These are phyloP conservation scores for Backusella morwellensis DNA, from an alignment of 192 early-diverging fungal genomes.

Conservation along the genomic window DNA sequence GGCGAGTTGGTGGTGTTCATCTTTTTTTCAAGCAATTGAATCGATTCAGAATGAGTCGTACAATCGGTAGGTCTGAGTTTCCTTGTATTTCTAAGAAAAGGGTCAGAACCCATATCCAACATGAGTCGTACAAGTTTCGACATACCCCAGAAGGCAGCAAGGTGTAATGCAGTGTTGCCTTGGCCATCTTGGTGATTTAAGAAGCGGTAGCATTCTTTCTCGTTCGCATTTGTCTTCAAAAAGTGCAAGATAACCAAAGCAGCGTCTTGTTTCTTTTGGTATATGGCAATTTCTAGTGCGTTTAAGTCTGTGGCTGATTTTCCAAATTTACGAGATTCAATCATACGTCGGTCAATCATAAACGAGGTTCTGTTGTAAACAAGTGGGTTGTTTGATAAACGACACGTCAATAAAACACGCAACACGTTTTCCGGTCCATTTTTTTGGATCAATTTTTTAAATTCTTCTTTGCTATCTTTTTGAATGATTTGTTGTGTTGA, in stretches of 20 bases:
- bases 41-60: conserved; percentile 2
- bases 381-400: conserved; percentile 20
- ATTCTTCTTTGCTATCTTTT: conserved; percentile 2
- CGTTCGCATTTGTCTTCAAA: not conserved
- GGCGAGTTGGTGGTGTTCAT: not conserved
- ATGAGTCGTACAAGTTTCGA: conserved; percentile 49
- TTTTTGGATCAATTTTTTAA: conserved; percentile 7
- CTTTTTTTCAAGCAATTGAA: not conserved
- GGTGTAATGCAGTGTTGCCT: conserved; percentile 9
- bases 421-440: not conserved
- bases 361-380: not conserved
- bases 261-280: conserved; percentile 8
- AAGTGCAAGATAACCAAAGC: conserved; percentile 1
- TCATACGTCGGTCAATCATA: not conserved
- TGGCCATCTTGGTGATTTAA: conserved; percentile 10
- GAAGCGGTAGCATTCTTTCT: conserved; percentile 1
- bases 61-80: conserved; percentile 24
- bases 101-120: conserved; percentile 55
- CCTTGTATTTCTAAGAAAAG: conserved; percentile 49
- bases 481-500: conserved; percentile 16
- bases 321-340: conserved; percentile 11
- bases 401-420: conserved; percentile 19
- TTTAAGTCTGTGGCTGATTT: conserved; percentile 19
- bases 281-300: conserved; percentile 19
- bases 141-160: conserved; percentile 14